Base-by-base conservation (phyloP, 192 early-diverging fungal species). In the Podila horticola region DNA sequence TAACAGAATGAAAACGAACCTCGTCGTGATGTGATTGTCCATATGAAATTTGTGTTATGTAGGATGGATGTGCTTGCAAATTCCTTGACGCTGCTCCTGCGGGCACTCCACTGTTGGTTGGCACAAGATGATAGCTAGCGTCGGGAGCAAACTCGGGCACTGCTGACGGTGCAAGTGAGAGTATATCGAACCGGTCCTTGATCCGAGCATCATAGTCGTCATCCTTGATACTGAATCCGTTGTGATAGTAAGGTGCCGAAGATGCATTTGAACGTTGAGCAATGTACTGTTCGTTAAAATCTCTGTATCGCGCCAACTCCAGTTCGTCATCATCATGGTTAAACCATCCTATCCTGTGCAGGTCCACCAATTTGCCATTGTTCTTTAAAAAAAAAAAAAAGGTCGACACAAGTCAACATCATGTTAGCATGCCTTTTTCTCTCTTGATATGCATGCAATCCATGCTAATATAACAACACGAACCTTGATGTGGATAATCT, bases 281-380 rank as follows among this genome's bases (percentile, higher is more conserved):
- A 45, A 82, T 60, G 64, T 70, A 87, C 48, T 79, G 60, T 50
- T 82, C 76, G 58, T 90, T 88, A 31, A 83, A 85, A 24, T 85
- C 75, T 5, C 83, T 69, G 50, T 85, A 82, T 45, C 81, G 68
- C 17, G 79, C 74, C 38, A 92, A 68, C 10, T 84, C 63, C n/a
- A 89, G 75, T 67, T 87, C 87, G 58, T 93, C 92, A 64, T 92
- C 91, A n/a, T 91, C 88, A 57, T 89, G 67, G 51, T 84, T 89
- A 49, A 85, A 83, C 86, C 88, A 92, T 24, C 92, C 92, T 66
- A 94, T 86, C 51, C 79, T 82, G 28, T 85, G 86, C 20, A 91
- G 34, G 34, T 86, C 77, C n/a, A 90, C 71, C 51, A 94, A 84
- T 26, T 67, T 84, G 7, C 91, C 91, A 52, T 81, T 75, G 34